Base-by-base conservation (phyloP, 768 basidiomycete genomes). In the Lentinula edodes region DNA sequence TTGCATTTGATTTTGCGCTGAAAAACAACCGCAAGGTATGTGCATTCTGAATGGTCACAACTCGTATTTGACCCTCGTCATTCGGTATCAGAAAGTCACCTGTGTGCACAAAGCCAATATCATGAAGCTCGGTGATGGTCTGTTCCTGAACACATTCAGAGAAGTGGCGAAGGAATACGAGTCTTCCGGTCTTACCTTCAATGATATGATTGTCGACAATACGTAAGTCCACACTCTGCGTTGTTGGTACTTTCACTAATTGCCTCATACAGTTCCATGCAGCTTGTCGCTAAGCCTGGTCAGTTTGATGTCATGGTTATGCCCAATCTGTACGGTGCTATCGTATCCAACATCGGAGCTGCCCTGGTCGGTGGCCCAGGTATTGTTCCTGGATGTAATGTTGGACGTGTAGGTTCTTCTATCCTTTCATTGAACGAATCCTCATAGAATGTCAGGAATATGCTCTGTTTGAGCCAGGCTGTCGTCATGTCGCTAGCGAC, bases 271-370 rank as follows among this genome's bases (percentile, higher is more conserved):
- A 93, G 91, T 55, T 94, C 96, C 52, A 99, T 99, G 97, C 97
- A 99, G 76, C 88, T 99, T 66, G 97, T 99, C 63, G 92, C 95
- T 36, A 91, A 88, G 68, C 97, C 97, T 35, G 81, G 82, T 66
- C 97, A 99, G 73, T 99, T 99, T 70, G 97, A 99, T 70, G 96
- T 98, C 63, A 97, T 99, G 95, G 97, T 98, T 71, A 97, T 96
- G 93, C 95, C 93, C 60, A 95, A 96, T 76, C 73, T 91, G 74
- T 98, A 98, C 76, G 96, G 96, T 62, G 95, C 93, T 66, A 98
- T 98, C 69, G 89, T 95, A 62, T 95, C 93, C 66, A 98, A 99
- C 81, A 98, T 99, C 64, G 96, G 97, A 68, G 95, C 97, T 63
- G 97, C 96, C 20, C 89, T 99, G 20, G 96, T 99, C 43, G 97